A percentile compares a stretch with the other conserved stretches of the same genome.
These are phyloP conservation scores for Chalciporus sphaerocephalus DNA, from an alignment of 768 basidiomycete genomes.

Conservation along the genomic window DNA sequence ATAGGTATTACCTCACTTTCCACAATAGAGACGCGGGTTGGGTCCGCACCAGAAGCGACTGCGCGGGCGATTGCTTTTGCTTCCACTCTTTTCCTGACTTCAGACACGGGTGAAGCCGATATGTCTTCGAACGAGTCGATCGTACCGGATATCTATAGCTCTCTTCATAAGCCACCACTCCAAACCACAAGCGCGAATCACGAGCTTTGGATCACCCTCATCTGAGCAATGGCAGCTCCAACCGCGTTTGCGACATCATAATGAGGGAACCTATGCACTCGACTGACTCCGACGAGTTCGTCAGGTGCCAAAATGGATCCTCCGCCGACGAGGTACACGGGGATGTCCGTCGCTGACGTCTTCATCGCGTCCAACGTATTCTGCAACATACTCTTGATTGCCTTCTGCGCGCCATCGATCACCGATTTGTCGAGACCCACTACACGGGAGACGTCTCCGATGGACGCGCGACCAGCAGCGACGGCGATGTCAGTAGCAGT, in stretches of 20 bases:
- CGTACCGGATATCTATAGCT: conserved; percentile 38
- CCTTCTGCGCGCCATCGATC: conserved; percentile 35
- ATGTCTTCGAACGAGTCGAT: conserved; percentile 44
- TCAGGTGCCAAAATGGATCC: conserved; percentile 57
- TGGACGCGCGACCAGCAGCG: conserved; percentile 32
- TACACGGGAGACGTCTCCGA: conserved; percentile 28
- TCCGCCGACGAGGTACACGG: conserved; percentile 62
- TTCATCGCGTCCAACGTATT: conserved; percentile 59
- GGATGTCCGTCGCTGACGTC: conserved; percentile 52
- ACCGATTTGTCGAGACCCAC: conserved; percentile 20
- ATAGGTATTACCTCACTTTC: conserved; percentile 53
- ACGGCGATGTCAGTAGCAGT: conserved; percentile 63
- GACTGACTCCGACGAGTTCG: conserved; percentile 46
- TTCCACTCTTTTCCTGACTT: conserved; percentile 34
- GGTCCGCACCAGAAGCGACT: conserved; percentile 43
- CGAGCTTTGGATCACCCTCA: conserved; percentile 5
- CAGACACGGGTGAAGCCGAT: conserved; percentile 30
- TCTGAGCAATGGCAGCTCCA: conserved; percentile 47
- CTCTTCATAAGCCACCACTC: conserved; percentile 5
- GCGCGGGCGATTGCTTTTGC: conserved; percentile 41
- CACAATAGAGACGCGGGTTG: conserved; percentile 43
- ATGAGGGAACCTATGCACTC: conserved; percentile 46
- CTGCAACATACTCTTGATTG: conserved; percentile 43
- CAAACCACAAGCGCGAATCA: background rate
- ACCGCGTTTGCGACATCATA: conserved; percentile 60